Evolutionary conservation across 164 flowering plant genomes (phyloP).

Genomic region (grape (Vitis vinifera)): DNA sequence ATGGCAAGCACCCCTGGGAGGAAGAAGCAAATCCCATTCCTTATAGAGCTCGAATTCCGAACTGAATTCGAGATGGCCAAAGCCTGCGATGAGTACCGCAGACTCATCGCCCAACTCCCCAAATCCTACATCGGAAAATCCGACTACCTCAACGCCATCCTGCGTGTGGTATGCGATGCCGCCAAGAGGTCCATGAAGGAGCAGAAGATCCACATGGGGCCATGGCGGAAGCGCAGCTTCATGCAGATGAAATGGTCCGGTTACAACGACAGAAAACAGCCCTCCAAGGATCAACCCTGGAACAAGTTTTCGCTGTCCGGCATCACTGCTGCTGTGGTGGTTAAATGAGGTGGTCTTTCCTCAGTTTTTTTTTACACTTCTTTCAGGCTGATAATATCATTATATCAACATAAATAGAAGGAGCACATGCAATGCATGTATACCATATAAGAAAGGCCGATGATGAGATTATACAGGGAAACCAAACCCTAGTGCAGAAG

Average conservation of each 20-base stretch:
- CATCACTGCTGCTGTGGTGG: slow-evolving; percentile 1
- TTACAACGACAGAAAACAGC: neutral
- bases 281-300: neutral
- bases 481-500: no score
- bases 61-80: slow-evolving; percentile 43
- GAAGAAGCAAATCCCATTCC: slow-evolving; percentile 25
- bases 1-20: slow-evolving; percentile 12
- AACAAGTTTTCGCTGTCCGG: neutral
- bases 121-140: slow-evolving; percentile 37
- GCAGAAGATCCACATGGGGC: slow-evolving; percentile 47
- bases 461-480: no score
- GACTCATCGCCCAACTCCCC: slow-evolving; percentile 30
- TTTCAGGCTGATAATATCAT: no score
- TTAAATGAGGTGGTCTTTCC: neutral
- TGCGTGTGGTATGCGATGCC: slow-evolving; percentile 38
- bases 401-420: no score
- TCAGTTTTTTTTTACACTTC: no score
- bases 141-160: slow-evolving; percentile 33
- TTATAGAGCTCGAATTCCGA: slow-evolving; percentile 42
- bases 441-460: no score
- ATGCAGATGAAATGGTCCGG: slow-evolving; percentile 58
- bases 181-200: slow-evolving; percentile 44
- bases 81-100: slow-evolving; percentile 34
- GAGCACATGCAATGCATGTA: no score
- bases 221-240: slow-evolving; percentile 53